Evolutionary conservation across 202 grass and related monocot genomes (phyloP).

Genomic region (Schoenoplectus tabernaemontani): DNA sequence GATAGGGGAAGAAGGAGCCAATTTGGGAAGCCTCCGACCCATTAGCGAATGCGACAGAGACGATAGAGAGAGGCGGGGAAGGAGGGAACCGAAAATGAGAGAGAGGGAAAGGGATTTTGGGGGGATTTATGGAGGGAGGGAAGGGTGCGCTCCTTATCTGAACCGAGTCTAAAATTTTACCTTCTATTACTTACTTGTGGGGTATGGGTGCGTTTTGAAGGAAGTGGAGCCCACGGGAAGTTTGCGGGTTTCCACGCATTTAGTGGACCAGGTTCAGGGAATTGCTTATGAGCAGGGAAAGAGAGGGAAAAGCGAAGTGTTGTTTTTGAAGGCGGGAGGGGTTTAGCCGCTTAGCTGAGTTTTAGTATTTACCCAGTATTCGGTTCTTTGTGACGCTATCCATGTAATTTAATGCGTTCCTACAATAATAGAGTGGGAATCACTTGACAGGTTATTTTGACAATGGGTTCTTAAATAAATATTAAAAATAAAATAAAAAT

Average conservation of each 20-base stretch:
- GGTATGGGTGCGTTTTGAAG: not conserved
- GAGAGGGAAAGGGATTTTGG: not conserved
- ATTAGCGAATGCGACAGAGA: conserved; percentile 11
- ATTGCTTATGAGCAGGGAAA: not conserved
- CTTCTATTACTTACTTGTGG: not conserved
- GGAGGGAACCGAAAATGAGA: not conserved
- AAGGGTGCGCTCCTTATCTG: not conserved
- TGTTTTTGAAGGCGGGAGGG: conserved; percentile 12
- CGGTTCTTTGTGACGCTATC: not conserved
- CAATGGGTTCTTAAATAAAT: no score
- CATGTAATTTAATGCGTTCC: not conserved
- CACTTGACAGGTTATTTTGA: no score
- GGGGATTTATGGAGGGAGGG: not conserved
- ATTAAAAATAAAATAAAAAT: no score
- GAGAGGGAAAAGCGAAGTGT: conserved; percentile 1
- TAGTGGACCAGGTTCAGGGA: not conserved
- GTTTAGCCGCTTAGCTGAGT: not conserved
- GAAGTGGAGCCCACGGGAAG: not conserved
- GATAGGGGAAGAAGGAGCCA: not conserved
- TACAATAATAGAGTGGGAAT: no score
- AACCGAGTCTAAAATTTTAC: not conserved
- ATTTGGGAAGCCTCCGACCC: conserved; percentile 17
- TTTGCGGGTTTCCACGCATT: not conserved
- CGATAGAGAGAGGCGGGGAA: not conserved
- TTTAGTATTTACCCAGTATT: not conserved